phyloP scores from a whole-genome alignment of 2,329 filamentous ascomycete species.

The Cladobotryum mycophilum region DNA sequence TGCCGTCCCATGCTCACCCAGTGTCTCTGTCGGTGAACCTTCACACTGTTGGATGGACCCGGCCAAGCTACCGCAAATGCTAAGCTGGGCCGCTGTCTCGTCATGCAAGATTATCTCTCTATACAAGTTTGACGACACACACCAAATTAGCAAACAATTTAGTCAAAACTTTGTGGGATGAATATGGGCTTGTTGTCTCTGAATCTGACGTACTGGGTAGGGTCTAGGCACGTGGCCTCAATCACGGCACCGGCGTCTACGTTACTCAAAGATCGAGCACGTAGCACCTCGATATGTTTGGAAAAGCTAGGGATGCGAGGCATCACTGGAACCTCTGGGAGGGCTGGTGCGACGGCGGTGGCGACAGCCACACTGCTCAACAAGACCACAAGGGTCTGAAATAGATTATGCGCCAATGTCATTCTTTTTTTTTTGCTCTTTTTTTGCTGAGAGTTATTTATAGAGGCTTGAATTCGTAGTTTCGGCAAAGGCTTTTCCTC shows the following conservation, averaged over 20 bases:
- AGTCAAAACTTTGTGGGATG: slow-evolving; percentile 3
- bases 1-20: slow-evolving; percentile 40
- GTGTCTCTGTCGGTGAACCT: slow-evolving; percentile 37
- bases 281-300: slow-evolving; percentile 40
- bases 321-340: slow-evolving; percentile 12
- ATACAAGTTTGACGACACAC: slow-evolving; percentile 2
- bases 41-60: slow-evolving; percentile 37
- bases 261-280: slow-evolving; percentile 31
- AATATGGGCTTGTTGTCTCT: neutral
- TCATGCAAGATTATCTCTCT: slow-evolving; percentile 43
- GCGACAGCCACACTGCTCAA: slow-evolving; percentile 23
- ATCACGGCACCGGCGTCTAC: slow-evolving; percentile 37
- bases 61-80: slow-evolving; percentile 47
- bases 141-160: too few species aligned
- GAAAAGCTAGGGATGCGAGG: slow-evolving; percentile 34
- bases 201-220: slow-evolving; percentile 2
- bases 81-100: slow-evolving; percentile 40
- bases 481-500: too few species aligned
- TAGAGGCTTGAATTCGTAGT: too few species aligned
- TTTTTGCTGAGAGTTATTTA: too few species aligned
- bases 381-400: slow-evolving; percentile 26
- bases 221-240: slow-evolving; percentile 35
- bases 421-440: slow-evolving; percentile 20
- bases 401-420: slow-evolving; percentile 24
- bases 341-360: slow-evolving; percentile 26